These are phyloP conservation scores for Ceratobasidium sp. DNA, from an alignment of 1,284 basidiomycete species.

Conservation along the genomic window DNA sequence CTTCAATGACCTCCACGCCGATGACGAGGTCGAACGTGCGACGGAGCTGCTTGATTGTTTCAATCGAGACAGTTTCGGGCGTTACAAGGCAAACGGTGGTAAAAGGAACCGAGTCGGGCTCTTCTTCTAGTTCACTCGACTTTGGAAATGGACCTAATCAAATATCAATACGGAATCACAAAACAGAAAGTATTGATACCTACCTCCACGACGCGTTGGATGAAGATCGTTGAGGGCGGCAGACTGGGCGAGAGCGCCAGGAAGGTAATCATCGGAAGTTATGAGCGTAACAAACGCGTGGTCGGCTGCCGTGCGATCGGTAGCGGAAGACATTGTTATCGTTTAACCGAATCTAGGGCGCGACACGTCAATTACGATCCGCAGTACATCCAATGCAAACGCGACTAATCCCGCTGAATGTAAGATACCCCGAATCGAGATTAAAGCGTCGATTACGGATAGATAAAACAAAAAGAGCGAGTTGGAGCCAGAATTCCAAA, in stretches of 20 bases:
- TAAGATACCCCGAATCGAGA: neutral
- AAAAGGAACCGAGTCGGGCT: constrained; percentile 65
- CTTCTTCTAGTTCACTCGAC: constrained; percentile 19
- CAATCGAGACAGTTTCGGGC: constrained; percentile 90
- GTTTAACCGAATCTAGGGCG: neutral
- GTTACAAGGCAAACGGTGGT: constrained; percentile 94
- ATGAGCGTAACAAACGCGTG: constrained; percentile 87
- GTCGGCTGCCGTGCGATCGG: constrained; percentile 32
- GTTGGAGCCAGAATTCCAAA: neutral
- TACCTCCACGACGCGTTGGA: constrained; percentile 58
- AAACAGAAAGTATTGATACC: neutral
- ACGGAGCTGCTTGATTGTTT: constrained; percentile 82
- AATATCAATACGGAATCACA: neutral
- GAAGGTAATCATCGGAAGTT: constrained; percentile 90
- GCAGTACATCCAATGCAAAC: neutral
- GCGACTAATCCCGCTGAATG: neutral
- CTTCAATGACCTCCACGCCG: constrained; percentile 88
- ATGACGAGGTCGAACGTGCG: constrained; percentile 86
- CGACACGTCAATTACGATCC: neutral
- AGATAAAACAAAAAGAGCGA: constrained; percentile 9
- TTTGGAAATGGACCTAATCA: constrained; percentile 27
- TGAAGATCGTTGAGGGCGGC: constrained; percentile 86
- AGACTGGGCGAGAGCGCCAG: constrained; percentile 87
- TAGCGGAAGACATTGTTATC: neutral
- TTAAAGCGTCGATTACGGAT: neutral